Conservation (phyloP, 192 early-diverging fungal species). For the Cladochytrium replicatum region DNA sequence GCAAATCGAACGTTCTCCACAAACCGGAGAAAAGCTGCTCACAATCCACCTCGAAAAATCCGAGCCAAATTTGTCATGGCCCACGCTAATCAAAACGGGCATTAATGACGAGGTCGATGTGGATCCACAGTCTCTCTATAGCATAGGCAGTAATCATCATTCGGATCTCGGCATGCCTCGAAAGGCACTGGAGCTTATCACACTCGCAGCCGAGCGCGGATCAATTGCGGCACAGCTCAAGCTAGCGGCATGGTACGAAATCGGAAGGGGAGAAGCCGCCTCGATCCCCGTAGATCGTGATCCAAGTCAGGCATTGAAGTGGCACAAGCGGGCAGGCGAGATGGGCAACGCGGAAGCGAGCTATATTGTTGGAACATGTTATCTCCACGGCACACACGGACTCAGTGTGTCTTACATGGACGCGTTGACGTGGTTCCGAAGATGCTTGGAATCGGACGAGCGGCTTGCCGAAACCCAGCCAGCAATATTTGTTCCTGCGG, state of each 20-base stretch:
- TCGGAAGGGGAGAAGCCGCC: conserved; percentile 22
- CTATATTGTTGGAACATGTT: conserved; percentile 24
- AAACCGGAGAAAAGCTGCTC: conserved; percentile 5
- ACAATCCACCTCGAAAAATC: conserved; percentile 17
- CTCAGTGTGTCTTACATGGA: conserved; percentile 6
- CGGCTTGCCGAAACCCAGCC: conserved; percentile 11
- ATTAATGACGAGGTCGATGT: conserved; percentile 18
- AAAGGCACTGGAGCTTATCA: conserved; percentile 17
- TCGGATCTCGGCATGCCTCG: conserved; percentile 2
- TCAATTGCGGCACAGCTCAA: conserved; percentile 32
- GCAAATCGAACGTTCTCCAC: conserved; percentile 2
- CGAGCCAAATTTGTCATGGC: background rate
- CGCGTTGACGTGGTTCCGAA: conserved; percentile 17
- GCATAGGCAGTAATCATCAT: too few species aligned
- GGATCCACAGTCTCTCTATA: conserved; percentile 30
- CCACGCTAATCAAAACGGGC: conserved; percentile 5
- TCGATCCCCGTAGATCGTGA: conserved; percentile 23
- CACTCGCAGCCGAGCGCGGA: conserved; percentile 19
- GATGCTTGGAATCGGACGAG: too few species aligned
- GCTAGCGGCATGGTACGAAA: conserved; percentile 35
- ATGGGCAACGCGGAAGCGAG: conserved; percentile 32
- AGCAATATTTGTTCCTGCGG: conserved; percentile 13
- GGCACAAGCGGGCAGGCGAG: conserved; percentile 30
- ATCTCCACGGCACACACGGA: conserved; percentile 19
- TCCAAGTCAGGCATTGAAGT: conserved; percentile 11